Conservation (phyloP, 208 protist genomes). For the Porcisia deanei region DNA sequence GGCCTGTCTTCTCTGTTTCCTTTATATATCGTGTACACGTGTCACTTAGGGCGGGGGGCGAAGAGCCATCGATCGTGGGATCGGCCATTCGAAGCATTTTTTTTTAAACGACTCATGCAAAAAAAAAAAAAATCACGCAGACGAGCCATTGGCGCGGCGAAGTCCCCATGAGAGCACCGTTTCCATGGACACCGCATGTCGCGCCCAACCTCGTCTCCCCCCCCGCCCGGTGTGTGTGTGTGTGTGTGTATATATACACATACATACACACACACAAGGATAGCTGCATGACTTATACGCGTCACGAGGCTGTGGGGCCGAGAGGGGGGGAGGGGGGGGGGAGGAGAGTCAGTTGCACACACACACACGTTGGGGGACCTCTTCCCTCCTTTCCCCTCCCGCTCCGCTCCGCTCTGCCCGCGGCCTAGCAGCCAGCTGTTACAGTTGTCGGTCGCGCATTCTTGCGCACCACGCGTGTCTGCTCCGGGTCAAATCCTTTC, state of each 20-base stretch:
- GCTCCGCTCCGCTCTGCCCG: not conserved
- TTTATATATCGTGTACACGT: too few relatives aligned
- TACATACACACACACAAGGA: slow-evolving; percentile 5
- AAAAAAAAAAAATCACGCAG: too few relatives aligned
- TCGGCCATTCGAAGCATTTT: too few relatives aligned
- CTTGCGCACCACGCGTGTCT: slow-evolving; percentile 70
- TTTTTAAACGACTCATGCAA: too few relatives aligned
- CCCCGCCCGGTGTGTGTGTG: not conserved
- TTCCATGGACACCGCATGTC: not conserved
- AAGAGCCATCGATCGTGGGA: too few relatives aligned
- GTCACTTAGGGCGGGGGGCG: too few relatives aligned
- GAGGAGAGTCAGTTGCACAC: not conserved
- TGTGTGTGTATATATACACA: not conserved
- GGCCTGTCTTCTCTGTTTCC: too few relatives aligned
- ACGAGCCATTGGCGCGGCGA: too few relatives aligned
- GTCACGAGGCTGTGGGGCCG: not conserved
- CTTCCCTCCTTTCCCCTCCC: not conserved
- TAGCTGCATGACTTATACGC: not conserved
- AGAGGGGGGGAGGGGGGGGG: not conserved
- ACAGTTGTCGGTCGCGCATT: slow-evolving; percentile 49
- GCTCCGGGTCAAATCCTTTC: slow-evolving; percentile 88
- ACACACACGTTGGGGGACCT: not conserved
- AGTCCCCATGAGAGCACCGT: not conserved
- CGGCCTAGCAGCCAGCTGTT: slow-evolving; percentile 38
- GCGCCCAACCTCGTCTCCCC: not conserved